Conservation (phyloP, 192 early-diverging fungal species). For the Dimargaris cristalligena region DNA sequence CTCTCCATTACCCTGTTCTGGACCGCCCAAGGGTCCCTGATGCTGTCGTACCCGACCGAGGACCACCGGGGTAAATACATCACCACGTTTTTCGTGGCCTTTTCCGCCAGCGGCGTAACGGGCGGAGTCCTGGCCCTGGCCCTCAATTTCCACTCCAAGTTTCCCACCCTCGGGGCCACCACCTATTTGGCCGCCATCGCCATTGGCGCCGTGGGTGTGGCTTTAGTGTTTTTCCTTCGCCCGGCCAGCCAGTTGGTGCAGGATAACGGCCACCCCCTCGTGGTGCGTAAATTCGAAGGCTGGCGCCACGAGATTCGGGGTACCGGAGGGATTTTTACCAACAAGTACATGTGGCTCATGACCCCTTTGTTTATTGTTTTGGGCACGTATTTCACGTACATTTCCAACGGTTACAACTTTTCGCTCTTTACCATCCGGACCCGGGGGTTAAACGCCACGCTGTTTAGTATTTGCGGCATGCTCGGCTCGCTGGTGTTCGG, state of each 20-base stretch:
- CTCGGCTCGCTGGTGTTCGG: slow-evolving; percentile 3
- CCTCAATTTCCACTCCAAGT: not conserved
- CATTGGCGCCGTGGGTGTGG: not conserved
- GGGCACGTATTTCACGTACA: slow-evolving; percentile 7
- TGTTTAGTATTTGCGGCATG: slow-evolving; percentile 9
- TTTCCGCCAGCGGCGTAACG: slow-evolving; percentile 4
- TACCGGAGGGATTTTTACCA: slow-evolving; percentile 1
- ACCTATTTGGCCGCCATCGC: slow-evolving; percentile 4
- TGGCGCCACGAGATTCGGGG: slow-evolving; percentile 1
- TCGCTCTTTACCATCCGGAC: not conserved
- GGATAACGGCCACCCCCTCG: not conserved
- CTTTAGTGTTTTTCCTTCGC: not conserved
- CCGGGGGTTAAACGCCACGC: not conserved
- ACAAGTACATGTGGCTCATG: not conserved
- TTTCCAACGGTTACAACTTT: slow-evolving; percentile 6
- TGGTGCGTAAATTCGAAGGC: not conserved
- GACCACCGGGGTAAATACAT: slow-evolving; percentile 6
- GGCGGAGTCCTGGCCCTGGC: not conserved
- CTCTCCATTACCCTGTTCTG: slow-evolving; percentile 4
- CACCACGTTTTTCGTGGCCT: slow-evolving; percentile 8
- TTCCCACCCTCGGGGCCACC: not conserved
- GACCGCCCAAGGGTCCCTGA: slow-evolving; percentile 7
- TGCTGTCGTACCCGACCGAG: slow-evolving; percentile 9
- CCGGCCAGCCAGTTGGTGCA: not conserved
- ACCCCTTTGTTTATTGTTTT: slow-evolving; percentile 6